Base-by-base conservation (phyloP, 2,329 filamentous ascomycete genomes). In the Nannizzia gypsea region DNA sequence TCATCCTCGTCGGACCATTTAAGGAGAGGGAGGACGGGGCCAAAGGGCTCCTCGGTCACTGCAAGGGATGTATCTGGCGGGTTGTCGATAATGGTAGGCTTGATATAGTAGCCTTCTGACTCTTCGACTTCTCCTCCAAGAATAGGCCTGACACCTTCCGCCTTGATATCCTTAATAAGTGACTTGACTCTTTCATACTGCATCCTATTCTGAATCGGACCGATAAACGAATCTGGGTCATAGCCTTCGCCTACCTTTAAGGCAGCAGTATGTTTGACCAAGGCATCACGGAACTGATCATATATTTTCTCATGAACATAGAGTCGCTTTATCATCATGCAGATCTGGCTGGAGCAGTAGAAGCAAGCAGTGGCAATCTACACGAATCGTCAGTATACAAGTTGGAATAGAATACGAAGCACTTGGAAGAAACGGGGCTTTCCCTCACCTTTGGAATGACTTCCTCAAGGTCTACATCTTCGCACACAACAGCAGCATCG, bases 11-110 rank as follows among this genome's bases (percentile, higher is more conserved):
- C 74, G 0, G 72, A 71, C 81, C 82, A 86, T 11, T 76, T 76
- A 59, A 84, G 68, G n/a, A 85, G 72, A 0, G 83, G 83, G 1
- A 85, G 76, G 38, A 86, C 80, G 0, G 83, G 83, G 76, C 80
- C 81, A 61, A 83, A 83, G 31, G 80, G 79, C 66, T 84, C 81
- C 64, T 83, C 81, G 38, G 70, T 68, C 15, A 82, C 78, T 26
- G 83, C 72, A 46, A 73, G 67, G 3, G 79, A 77, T 48, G 79
- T 74, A 63, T 82, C 79, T 0, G 79, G 76, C 34, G 81, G 80
- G 60, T 79, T 78, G 34, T 77, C 73, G 24, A 83, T 77, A 58
- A 84, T 80, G 1, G 80, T 81, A 1, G 81, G 81, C 54, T 76
- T 69, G 61, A 83, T 73, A 71, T 81, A 81, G 68, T 77, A 82